Base-by-base conservation (phyloP, 2,329 filamentous ascomycete genomes). In the Ophiostoma sp. region DNA sequence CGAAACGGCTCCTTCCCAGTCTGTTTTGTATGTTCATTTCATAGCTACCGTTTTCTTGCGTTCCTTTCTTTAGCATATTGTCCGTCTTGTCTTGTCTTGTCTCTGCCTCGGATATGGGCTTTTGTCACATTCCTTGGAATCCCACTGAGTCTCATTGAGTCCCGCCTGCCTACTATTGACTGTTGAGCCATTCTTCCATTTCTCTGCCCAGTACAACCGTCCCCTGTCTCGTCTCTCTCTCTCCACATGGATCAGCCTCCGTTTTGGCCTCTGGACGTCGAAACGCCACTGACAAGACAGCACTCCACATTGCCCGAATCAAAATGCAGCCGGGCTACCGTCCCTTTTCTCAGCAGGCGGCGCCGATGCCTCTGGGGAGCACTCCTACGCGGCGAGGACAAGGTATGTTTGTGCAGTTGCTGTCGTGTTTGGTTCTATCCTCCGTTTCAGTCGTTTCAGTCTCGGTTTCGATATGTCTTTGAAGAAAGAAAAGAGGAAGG, bases 261-360 rank as follows among this genome's bases (percentile, higher is more conserved):
- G 57, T 62, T 62, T 35, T 3, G 33, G 15, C 60, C 60, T 62
- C 17, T 3, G 33, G 4, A 15, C 60, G 6, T n/a, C 31, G 8
- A 13, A 64, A 15, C 13, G 31, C 15, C 31, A 57, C 52, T 36
- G 60, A 65, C 60, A 65, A n/a, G 31, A 39, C 35, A 65, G 62
- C 17, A 35, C 36, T 3, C 17, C 8, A 35, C 31, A 31, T 33
- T 7, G 17, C n/a, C 27, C 65, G 27, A 17, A 4, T 20, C 65
- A 67, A 17, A 4, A 67, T 67, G 65, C 65, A 67, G 65, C 65
- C 65, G 27, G 65, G 65, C 65, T 48, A 67, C 8, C 65, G 39
- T 27, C 62, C 62, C 13, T 67, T 44, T n/a, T 20, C 65, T 6
- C 66, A 31, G 17, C 66, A 67, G 66, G 39, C 41, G 62, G 35